Evolutionary conservation across 305 asterid genomes (phyloP).

Genomic region (Fraxinus xanthoxyloides): DNA sequence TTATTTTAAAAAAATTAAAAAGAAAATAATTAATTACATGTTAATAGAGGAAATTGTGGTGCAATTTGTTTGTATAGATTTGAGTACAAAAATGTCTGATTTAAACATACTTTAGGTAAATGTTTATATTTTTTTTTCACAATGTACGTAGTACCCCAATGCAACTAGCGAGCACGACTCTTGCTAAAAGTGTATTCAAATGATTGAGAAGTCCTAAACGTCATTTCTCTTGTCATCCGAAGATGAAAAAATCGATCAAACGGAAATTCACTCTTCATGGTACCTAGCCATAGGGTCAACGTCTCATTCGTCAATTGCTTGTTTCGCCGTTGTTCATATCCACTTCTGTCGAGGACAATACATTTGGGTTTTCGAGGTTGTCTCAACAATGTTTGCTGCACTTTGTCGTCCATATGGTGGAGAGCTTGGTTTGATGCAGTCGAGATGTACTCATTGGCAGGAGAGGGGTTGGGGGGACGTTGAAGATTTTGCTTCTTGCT

Average conservation of each 20-base stretch:
- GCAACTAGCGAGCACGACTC: not conserved
- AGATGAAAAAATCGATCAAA: not conserved
- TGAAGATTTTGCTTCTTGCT: not conserved
- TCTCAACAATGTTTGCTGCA: not conserved
- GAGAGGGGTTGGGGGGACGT: not conserved
- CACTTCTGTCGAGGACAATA: not conserved
- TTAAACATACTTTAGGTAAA: not conserved
- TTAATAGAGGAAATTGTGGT: not conserved
- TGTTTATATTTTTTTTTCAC: not conserved
- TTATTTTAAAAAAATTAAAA: not conserved
- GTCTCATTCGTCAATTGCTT: not conserved
- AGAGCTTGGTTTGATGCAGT: not conserved
- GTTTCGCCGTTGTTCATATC: not conserved
- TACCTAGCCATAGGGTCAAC: not conserved
- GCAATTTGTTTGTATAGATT: not conserved
- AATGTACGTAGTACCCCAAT: not conserved
- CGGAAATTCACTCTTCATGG: not conserved
- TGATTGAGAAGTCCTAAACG: not conserved
- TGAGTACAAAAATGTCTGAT: not conserved
- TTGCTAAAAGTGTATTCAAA: not conserved
- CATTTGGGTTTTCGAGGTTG: not conserved
- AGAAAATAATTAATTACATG: not conserved
- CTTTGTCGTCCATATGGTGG: not conserved
- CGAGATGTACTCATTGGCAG: not conserved
- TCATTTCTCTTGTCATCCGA: not conserved